These are phyloP conservation scores for Entomortierella parvispora DNA, from an alignment of 192 early-diverging fungal species.

Conservation along the genomic window DNA sequence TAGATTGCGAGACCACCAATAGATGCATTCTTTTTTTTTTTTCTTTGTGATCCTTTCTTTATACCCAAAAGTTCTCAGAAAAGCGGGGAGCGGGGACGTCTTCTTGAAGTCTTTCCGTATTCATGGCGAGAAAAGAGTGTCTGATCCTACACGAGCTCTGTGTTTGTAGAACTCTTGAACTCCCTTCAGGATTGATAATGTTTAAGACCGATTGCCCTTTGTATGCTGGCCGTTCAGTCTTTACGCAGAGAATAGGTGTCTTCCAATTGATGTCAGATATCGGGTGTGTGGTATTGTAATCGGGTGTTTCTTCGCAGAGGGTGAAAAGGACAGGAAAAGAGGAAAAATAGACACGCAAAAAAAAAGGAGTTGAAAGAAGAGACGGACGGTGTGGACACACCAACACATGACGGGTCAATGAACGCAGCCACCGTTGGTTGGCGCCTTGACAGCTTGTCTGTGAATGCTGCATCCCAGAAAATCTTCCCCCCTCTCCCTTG, in stretches of 20 bases:
- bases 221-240: no score
- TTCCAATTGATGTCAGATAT: background rate
- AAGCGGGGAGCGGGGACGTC: conserved; percentile 16
- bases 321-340: background rate
- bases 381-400: no score
- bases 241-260: background rate
- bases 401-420: no score
- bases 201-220: no score
- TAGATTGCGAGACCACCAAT: background rate
- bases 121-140: conserved; percentile 9
- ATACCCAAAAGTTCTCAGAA: conserved; percentile 50
- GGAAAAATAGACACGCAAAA: background rate
- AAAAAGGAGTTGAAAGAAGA: background rate
- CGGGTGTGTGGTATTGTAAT: background rate
- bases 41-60: background rate
- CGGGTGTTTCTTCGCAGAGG: background rate
- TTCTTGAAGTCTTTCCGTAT: conserved; percentile 11
- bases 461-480: no score
- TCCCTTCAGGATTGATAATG: no score
- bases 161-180: no score
- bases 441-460: no score
- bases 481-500: no score
- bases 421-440: no score
- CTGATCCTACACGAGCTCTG: no score
- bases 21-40: background rate